phyloP scores from a whole-genome alignment of 164 flowering plant species.

The Vitis rotundifolia region DNA sequence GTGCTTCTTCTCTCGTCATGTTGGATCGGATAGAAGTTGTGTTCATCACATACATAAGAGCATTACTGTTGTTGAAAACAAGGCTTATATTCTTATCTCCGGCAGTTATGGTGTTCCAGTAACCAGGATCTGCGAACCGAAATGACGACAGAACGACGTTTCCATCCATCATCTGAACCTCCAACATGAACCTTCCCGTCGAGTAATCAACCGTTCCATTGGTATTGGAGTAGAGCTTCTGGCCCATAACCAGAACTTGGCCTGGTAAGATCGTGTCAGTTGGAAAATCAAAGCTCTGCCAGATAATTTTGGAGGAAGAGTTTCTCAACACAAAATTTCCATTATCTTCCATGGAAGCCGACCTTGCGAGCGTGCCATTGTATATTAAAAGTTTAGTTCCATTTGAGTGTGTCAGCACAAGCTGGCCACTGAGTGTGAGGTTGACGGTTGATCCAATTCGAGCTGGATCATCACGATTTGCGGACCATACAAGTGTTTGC shows the following conservation, averaged over 20 bases:
- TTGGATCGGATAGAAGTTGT: background rate
- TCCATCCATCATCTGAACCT: conserved; percentile 17
- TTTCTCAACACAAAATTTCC: conserved; percentile 21
- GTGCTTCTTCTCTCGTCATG: background rate
- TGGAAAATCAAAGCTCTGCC: conserved; percentile 25
- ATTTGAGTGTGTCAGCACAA: conserved; percentile 17
- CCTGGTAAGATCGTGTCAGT: conserved; percentile 22
- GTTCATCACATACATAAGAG: conserved; percentile 1
- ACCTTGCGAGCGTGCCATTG: conserved; percentile 7
- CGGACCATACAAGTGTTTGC: conserved; percentile 33
- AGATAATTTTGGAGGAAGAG: background rate
- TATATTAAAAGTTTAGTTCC: conserved; percentile 4
- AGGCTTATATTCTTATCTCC: conserved; percentile 12
- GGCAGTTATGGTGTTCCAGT: conserved; percentile 7
- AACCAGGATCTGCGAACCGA: conserved; percentile 20
- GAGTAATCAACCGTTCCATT: conserved; percentile 22
- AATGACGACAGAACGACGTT: conserved; percentile 18
- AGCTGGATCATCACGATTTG: conserved; percentile 28
- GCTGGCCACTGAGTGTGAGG: conserved; percentile 14
- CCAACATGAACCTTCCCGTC: conserved; percentile 18
- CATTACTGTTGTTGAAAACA: conserved; percentile 10
- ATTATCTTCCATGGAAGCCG: conserved; percentile 12
- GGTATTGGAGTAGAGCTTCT: conserved; percentile 15
- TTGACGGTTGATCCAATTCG: conserved; percentile 14
- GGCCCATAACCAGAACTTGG: conserved; percentile 15